These are phyloP conservation scores for Apiospora marii DNA, from an alignment of 2,329 filamentous ascomycete genomes.

Conservation along the genomic window DNA sequence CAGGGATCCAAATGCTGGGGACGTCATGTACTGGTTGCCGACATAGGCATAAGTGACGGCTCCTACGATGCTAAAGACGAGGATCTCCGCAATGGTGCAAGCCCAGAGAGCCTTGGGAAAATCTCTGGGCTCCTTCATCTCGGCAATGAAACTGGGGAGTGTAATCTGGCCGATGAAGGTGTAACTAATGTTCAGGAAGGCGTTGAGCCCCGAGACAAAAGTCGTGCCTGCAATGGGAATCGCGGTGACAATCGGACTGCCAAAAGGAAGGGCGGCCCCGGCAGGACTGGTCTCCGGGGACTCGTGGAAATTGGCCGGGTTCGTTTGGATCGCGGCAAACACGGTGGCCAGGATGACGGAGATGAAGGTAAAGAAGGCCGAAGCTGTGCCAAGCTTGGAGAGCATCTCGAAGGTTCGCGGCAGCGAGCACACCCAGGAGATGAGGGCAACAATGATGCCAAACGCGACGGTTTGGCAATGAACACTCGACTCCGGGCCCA, in stretches of 20 bases:
- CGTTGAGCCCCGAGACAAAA: constrained; percentile 83
- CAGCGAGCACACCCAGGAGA: constrained; percentile 81
- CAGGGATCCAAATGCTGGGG: constrained; percentile 87
- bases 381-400: constrained; percentile 79
- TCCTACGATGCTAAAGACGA: constrained; percentile 86
- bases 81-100: constrained; percentile 86
- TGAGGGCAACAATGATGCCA: constrained; percentile 74
- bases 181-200: constrained; percentile 95
- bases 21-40: constrained; percentile 86
- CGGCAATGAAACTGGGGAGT: constrained; percentile 91
- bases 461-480: constrained; percentile 81
- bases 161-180: constrained; percentile 97
- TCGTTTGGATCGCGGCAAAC: constrained; percentile 78
- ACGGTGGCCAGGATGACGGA: constrained; percentile 85
- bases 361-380: constrained; percentile 88
- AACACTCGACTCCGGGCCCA: constrained; percentile 66
- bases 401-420: constrained; percentile 86
- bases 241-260: constrained; percentile 72
- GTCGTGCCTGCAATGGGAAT: constrained; percentile 75
- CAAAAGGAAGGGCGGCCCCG: constrained; percentile 48
- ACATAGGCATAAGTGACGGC: constrained; percentile 85
- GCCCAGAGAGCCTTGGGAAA: constrained; percentile 94
- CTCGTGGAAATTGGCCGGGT: constrained; percentile 72
- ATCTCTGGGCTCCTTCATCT: constrained; percentile 83
- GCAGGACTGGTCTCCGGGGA: constrained; percentile 47